Base-by-base conservation (phyloP, 1,284 basidiomycete genomes). In the Heterobasidion occidentale region DNA sequence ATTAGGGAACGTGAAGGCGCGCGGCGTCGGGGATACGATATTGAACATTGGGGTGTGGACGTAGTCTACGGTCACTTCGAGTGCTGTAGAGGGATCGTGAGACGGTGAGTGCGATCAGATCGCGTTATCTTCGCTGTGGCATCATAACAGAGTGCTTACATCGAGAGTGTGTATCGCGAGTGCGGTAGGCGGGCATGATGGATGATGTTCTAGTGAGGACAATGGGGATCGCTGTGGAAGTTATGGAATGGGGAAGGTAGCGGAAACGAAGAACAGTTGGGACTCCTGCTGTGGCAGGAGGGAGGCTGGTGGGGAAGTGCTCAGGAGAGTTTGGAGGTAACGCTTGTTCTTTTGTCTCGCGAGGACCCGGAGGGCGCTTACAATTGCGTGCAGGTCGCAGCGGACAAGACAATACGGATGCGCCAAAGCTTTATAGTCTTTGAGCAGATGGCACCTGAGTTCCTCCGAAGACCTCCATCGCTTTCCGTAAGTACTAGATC, bases 1-100 rank as follows among this genome's bases (percentile, higher is more conserved):
- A 34, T 11, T 69, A 72, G 85, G 81, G 75, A 89, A 88, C 55
- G 80, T 77, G 71, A 83, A 81, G 68, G 87, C 81, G 74, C 87
- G 85, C 69, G 87, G 86, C 68, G 86, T 89, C 53, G 86, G 86
- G 33, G 86, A 84, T 69, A 86, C 71, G 70, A 89, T 84, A 62
- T 81, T 71, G 60, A 87, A 70, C 11, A 12, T 72, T n/a, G 84
- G 86, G 59, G 74, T 72, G 59, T 74, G 77, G 46, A 76, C 77
- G 60, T 77, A 75, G 70, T 84, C 81, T 69, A 83, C 82, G 66
- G 80, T 78, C 77, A 88, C 85, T 76, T 87, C 81, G 76, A 88
- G 84, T 77, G 79, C 83, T 86, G 67, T 6, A 14, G 50, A 19
- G n/a, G 7, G 50, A 27, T 14, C 6, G 19, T 5, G 19, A n/a